Evolutionary conservation across 2,329 filamentous ascomycete species (phyloP), one percentile per base, ranked within the genome.

Genomic region (Fusarium coffeatum): DNA sequence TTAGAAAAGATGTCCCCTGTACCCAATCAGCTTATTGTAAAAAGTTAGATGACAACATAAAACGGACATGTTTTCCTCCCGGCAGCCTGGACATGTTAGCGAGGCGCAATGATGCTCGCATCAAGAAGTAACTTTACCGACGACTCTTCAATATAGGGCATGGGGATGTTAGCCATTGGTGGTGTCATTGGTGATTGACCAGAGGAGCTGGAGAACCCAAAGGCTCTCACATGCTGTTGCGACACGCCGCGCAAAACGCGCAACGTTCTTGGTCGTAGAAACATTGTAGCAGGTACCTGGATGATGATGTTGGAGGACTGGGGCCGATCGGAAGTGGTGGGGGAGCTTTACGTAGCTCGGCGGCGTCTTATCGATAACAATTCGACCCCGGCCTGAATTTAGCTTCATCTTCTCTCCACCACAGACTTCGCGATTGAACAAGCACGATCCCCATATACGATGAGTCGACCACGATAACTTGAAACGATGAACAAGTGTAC

Each of bases 1-100:
- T 93, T 90, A 22, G 92, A 94, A 80, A 94, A 94, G 72, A 94
- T 93, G 78, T 94, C 92, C 81, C 92, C 92, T 92, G 77, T 66
- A 58, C 25, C 45, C n/a, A 22, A 56, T 73, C 69, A 68, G 75
- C 63, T 47, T 64, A 2, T 49, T 57, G 61, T 12, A 28, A 16
- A 8, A 54, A 20, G n/a, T 16, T 13, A 22, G 15, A 16, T 12
- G 3, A 8, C 8, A 11, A 8, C 13, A 10, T 16, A 12, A 8
- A 46, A 72, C 89, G 72, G 84, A 93, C 91, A 93, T 79, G 91
- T 93, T 78, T 91, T 90, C 87, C 91, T 92, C 67, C 92, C 92
- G 71, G 90, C 90, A 75, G 90, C 87, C 92, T 94, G 75, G 75
- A 60, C n/a, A 28, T 40, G 56, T 81, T 72, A 81, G 79, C 57